Evolutionary conservation across 768 basidiomycete species (phyloP).

Genomic region (Suillus cothurnatus): DNA sequence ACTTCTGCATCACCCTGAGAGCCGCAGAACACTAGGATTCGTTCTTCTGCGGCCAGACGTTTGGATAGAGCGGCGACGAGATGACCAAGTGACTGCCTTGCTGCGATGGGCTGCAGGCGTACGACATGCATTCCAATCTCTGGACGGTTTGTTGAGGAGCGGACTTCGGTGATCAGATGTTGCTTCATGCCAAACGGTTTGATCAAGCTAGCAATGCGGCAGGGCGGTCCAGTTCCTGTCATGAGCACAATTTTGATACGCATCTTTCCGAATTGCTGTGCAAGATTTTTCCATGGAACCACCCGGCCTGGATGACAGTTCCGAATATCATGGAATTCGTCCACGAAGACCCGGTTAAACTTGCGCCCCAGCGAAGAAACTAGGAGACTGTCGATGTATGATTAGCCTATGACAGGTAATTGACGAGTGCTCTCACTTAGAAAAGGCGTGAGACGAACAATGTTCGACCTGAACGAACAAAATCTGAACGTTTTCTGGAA

Average conservation of each 20-base stretch:
- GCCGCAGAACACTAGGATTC: background rate
- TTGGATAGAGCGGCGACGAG: background rate
- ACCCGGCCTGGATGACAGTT: background rate
- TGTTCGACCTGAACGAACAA: no score
- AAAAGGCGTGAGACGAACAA: no score
- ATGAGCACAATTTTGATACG: no score
- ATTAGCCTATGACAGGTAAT: background rate
- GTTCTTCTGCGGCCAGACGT: background rate
- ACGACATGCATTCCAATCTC: background rate
- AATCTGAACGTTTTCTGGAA: no score
- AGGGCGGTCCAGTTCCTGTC: no score
- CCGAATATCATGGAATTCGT: background rate
- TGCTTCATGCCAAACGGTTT: background rate
- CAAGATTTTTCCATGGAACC: background rate
- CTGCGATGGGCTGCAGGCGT: fast-evolving
- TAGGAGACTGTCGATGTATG: background rate
- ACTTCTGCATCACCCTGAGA: background rate
- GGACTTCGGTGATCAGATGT: no score
- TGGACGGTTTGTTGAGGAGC: background rate
- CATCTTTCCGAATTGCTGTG: background rate
- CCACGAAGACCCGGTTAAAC: background rate
- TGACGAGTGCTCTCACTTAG: background rate
- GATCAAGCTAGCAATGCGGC: background rate
- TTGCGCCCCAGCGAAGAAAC: background rate
- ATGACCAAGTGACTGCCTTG: background rate